Evolutionary conservation across 495 filamentous ascomycete species (phyloP).

Genomic region (Talaromyces wortmannii): DNA sequence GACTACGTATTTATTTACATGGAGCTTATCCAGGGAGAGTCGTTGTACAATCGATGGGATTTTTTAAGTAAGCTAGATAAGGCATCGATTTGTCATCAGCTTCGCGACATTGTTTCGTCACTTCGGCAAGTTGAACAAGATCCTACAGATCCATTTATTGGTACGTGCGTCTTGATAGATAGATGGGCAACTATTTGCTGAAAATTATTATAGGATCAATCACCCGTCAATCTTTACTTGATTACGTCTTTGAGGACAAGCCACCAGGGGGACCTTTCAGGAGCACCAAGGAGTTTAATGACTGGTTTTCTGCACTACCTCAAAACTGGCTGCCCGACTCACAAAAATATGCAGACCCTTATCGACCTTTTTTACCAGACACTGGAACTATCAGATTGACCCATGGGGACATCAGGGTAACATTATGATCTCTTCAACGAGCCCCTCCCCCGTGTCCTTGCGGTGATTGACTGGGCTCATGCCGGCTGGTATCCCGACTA

Average conservation of each 20-base stretch:
- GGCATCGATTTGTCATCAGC: constrained; percentile 22
- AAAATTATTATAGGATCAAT: constrained; percentile 21
- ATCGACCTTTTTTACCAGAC: constrained; percentile 31
- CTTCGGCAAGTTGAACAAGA: constrained; percentile 27
- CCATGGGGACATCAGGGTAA: constrained; percentile 33
- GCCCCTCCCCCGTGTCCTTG: constrained; percentile 19
- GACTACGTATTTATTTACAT: constrained; percentile 40
- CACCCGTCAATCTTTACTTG: constrained; percentile 15
- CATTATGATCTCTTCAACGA: constrained; percentile 26
- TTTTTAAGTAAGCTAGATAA: constrained; percentile 22
- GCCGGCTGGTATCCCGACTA: constrained; percentile 36
- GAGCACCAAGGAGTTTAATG: constrained; percentile 33
- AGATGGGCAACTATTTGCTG: constrained; percentile 4
- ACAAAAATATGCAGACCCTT: constrained; percentile 26
- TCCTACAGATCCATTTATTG: constrained; percentile 21
- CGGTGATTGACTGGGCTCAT: constrained; percentile 33
- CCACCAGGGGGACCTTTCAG: constrained; percentile 27
- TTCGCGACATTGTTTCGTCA: constrained; percentile 17
- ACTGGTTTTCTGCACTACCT: constrained; percentile 29
- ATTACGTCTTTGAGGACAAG: constrained; percentile 23
- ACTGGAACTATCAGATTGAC: constrained; percentile 25
- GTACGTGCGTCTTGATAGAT: constrained; percentile 8
- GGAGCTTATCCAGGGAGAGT: constrained; percentile 33
- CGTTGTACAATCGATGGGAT: constrained; percentile 28
- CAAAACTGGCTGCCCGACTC: constrained; percentile 13